A percentile compares a stretch with the other conserved stretches of the same genome.
Conservation (phyloP, 768 basidiomycete genomes). For the Amyloporia xantha region DNA sequence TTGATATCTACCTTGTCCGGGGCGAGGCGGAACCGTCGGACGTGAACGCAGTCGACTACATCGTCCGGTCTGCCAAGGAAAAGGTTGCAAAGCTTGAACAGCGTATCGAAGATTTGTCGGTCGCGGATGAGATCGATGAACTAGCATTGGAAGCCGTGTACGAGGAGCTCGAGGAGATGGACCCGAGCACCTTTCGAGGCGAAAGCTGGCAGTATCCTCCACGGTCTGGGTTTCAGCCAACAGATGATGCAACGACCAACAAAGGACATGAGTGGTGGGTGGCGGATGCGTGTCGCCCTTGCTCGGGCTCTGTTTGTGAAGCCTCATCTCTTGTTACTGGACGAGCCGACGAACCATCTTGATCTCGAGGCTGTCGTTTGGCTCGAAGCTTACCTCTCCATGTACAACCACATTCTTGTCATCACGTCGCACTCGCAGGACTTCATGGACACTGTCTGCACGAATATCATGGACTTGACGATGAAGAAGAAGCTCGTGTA, state of each 20-base stretch:
- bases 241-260: constrained; percentile 95
- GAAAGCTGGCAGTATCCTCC: constrained; percentile 94
- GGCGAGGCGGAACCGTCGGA: constrained; percentile 96
- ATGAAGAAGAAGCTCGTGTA: constrained; percentile 88
- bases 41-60: constrained; percentile 95
- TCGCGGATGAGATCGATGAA: constrained; percentile 89
- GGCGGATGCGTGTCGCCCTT: constrained; percentile 98
- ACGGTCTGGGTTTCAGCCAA: constrained; percentile 89
- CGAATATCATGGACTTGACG: constrained; percentile 96
- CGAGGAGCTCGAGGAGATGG: constrained; percentile 95
- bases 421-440: constrained; percentile 98
- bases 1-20: constrained; percentile 95
- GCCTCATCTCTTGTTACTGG: constrained; percentile 90
- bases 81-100: constrained; percentile 93
- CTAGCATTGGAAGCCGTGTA: constrained; percentile 81
- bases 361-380: constrained; percentile 98
- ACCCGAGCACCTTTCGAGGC: constrained; percentile 92
- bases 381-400: constrained; percentile 96
- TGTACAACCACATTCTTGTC: constrained; percentile 98
- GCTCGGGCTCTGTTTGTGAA: constrained; percentile 95
- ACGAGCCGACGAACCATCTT: constrained; percentile 89
- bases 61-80: constrained; percentile 83
- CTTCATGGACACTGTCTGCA: constrained; percentile 98
- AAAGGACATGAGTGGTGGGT: constrained; percentile 98
- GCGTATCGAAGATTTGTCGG: constrained; percentile 86